phyloP scores from a whole-genome alignment of 2,329 filamentous ascomycete species.

The Dactylellina leptospora region DNA sequence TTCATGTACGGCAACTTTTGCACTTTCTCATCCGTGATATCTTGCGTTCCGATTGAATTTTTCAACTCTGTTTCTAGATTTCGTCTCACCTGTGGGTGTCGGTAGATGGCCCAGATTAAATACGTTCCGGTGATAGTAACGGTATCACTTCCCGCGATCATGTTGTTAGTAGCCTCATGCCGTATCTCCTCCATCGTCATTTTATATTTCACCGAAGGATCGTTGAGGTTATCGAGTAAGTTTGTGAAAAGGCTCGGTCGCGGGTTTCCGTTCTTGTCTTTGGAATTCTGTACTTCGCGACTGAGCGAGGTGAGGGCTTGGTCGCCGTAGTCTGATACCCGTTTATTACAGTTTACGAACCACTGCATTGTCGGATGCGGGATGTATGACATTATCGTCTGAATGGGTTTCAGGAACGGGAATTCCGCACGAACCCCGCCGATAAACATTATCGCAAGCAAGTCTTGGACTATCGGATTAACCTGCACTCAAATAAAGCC shows the following conservation, averaged over 20 bases:
- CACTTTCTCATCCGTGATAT: conserved; percentile 18
- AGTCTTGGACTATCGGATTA: conserved; percentile 17
- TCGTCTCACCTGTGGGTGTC: background rate
- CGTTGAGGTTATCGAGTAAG: conserved; percentile 2
- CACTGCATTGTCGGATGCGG: conserved; percentile 26
- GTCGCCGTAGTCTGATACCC: conserved; percentile 13
- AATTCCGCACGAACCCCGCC: conserved; percentile 22
- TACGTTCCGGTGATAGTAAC: conserved; percentile 8
- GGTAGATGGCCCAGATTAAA: conserved; percentile 23
- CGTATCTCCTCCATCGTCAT: conserved; percentile 11
- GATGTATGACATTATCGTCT: conserved; percentile 4
- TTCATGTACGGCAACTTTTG: conserved; percentile 18
- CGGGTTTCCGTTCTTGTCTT: conserved; percentile 8
- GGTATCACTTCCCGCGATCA: conserved; percentile 22
- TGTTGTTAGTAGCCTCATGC: conserved; percentile 3
- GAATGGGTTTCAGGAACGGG: conserved; percentile 8
- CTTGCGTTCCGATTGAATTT: background rate
- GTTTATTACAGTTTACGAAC: conserved; percentile 8
- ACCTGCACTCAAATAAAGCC: too few relatives aligned
- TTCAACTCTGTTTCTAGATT: conserved; percentile 13
- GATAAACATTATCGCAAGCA: conserved; percentile 16
- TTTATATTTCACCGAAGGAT: conserved; percentile 10
- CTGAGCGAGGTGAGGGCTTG: background rate
- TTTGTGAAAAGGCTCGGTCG: background rate
- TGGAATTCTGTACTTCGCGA: conserved; percentile 4